Conservation (phyloP, 306 rosid species). For the Rosa persica region DNA sequence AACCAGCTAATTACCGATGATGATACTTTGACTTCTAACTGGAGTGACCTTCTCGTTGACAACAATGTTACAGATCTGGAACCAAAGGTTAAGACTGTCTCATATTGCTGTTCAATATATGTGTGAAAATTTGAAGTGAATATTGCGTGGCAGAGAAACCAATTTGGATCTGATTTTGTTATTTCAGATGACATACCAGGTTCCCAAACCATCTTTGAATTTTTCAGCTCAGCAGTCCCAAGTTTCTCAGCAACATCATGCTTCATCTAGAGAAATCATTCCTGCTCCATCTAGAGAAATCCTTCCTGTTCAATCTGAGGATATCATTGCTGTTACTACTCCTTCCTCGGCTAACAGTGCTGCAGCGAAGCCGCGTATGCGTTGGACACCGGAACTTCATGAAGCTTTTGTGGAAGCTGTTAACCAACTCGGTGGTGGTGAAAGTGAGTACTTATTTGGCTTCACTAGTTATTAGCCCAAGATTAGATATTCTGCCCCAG, state of each 20-base stretch:
- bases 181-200: constrained; percentile 61
- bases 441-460: constrained; percentile 60
- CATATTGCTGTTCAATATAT: constrained; percentile 21
- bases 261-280: constrained; percentile 53
- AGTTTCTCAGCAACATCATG: constrained; percentile 53
- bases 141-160: constrained; percentile 24
- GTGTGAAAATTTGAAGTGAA: constrained; percentile 27
- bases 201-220: constrained; percentile 50
- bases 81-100: constrained; percentile 64
- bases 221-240: constrained; percentile 54
- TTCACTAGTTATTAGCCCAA: constrained; percentile 15
- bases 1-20: constrained; percentile 83
- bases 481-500: constrained; percentile 33
- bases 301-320: not conserved
- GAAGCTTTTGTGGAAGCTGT: constrained; percentile 99
- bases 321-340: constrained; percentile 32
- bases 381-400: constrained; percentile 99
- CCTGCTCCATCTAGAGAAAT: constrained; percentile 9
- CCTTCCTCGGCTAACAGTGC: constrained; percentile 65
- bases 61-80: constrained; percentile 62
- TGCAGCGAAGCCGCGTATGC: constrained; percentile 86
- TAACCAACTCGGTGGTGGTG: constrained; percentile 95
- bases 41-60: constrained; percentile 85
- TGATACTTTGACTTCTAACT: constrained; percentile 70
- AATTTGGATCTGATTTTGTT: constrained; percentile 44